Base-by-base conservation (phyloP, 2,329 filamentous ascomycete genomes). In the Sarocladiaceae sp. region DNA sequence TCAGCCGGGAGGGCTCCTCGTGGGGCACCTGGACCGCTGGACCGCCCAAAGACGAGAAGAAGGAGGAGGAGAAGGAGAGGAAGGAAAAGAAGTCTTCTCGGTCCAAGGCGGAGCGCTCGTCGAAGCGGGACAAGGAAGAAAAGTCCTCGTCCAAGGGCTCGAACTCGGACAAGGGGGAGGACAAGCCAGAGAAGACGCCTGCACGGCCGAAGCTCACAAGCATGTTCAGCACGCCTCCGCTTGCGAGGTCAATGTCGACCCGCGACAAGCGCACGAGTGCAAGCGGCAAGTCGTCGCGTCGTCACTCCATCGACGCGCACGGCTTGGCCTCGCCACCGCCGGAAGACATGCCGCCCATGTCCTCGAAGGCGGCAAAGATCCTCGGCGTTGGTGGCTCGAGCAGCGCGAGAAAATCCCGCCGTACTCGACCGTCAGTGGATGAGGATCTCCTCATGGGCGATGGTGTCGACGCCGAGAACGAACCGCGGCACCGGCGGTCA, bases 331-430 rank as follows among this genome's bases (percentile, higher is more conserved):
- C 85, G 16, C 85, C 87, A 3, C 84, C 86, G 7, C 80, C 83
- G 2, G 87, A 89, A 23, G 78, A 84, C 24, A 67, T 72, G 33
- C 73, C 73, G 3, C 76, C 78, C 43, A 74, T 88, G 57, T 75
- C 82, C 6, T 74, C 80, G 35, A 95, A 94, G 63, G 88, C 87
- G 21, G 86, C 87, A 24, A 89, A 82, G 62, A 65, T 91, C 43
- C 79, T 93, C 2, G 79, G 89, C 68, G 53, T 76, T 19, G 79
- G 88, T 68, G 53, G 75, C 18, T 60, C 63, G 12, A 58, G 56
- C 33, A 63, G 62, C 50, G 67, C 61, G 49, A 67, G 75, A 58
- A 68, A 76, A 59, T 53, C 58, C 24, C 73, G 74, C 45, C 79
- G 70, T 50, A 31, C 48, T 6, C 50, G 53, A 34, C 48, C 52